phyloP scores from a whole-genome alignment of 2,329 filamentous ascomycete genomes.

The Fusarium nelsonii region DNA sequence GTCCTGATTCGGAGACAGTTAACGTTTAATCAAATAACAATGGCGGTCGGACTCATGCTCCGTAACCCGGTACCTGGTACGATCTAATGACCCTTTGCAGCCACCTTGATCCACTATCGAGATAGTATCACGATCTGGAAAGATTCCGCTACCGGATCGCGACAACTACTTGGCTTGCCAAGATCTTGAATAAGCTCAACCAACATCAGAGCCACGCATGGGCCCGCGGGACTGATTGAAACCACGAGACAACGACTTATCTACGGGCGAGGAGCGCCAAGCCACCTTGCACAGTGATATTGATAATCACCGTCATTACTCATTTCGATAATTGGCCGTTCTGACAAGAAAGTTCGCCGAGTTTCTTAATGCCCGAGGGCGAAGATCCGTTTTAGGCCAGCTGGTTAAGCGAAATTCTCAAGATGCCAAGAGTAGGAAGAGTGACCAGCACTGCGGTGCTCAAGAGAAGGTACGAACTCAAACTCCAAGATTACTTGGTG shows the following conservation, averaged over 20 bases:
- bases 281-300: conserved; percentile 3
- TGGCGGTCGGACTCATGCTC: conserved; percentile 18
- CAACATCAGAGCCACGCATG: conserved; percentile 12
- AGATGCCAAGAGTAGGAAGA: not conserved
- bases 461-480: not conserved
- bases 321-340: not conserved
- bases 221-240: not conserved
- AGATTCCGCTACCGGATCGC: conserved; percentile 37
- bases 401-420: not conserved
- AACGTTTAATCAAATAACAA: conserved; percentile 16
- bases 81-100: conserved; percentile 30
- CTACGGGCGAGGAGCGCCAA: not conserved
- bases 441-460: not conserved
- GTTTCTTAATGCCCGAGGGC: not conserved
- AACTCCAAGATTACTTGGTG: not conserved
- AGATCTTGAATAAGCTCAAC: conserved; percentile 20
- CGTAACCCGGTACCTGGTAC: conserved; percentile 37
- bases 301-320: conserved; percentile 3
- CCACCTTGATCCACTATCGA: conserved; percentile 45
- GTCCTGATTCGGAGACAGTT: conserved; percentile 19
- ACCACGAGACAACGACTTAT: not conserved
- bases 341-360: not conserved
- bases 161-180: conserved; percentile 29
- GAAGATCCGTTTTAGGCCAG: not conserved
- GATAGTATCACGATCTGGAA: conserved; percentile 42